These are phyloP conservation scores for Punctularia strigosozonata DNA, from an alignment of 768 basidiomycete genomes.

Conservation along the genomic window DNA sequence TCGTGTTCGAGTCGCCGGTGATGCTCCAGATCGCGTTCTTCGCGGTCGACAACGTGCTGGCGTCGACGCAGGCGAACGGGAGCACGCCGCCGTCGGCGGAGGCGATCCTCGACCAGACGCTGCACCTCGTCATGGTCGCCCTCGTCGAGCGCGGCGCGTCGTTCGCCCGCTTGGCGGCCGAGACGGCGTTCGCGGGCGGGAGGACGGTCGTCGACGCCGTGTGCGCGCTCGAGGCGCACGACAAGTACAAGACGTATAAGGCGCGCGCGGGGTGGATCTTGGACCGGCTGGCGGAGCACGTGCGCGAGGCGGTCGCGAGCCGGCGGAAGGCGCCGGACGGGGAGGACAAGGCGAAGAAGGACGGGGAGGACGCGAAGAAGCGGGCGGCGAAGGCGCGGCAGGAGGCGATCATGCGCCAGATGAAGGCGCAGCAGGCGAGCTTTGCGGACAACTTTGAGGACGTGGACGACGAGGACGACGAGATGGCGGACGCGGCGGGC, in stretches of 20 bases:
- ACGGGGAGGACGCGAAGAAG: slow-evolving; percentile 65
- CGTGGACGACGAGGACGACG: slow-evolving; percentile 56
- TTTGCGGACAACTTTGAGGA: slow-evolving; percentile 73
- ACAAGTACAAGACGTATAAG: slow-evolving; percentile 61
- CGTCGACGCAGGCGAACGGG: slow-evolving; percentile 46
- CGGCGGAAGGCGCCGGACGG: slow-evolving; percentile 33
- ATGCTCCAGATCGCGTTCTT: slow-evolving; percentile 79
- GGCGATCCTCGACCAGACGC: slow-evolving; percentile 78
- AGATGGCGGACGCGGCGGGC: slow-evolving; percentile 53
- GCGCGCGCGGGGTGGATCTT: slow-evolving; percentile 71
- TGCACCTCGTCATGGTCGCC: slow-evolving; percentile 81
- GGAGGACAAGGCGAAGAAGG: slow-evolving; percentile 22
- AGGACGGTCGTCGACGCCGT: slow-evolving; percentile 62
- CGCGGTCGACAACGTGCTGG: slow-evolving; percentile 63
- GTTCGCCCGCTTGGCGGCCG: slow-evolving; percentile 49
- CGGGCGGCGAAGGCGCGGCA: slow-evolving; percentile 83
- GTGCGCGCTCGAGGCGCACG: slow-evolving; percentile 67
- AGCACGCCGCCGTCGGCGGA: slow-evolving; percentile 69
- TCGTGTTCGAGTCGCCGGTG: slow-evolving; percentile 56
- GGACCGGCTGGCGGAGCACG: slow-evolving; percentile 38
- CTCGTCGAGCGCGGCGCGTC: slow-evolving; percentile 54
- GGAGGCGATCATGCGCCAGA: slow-evolving; percentile 89
- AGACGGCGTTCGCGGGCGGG: slow-evolving; percentile 42
- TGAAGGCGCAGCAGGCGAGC: slow-evolving; percentile 85
- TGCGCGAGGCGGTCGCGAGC: slow-evolving; percentile 42